These are phyloP conservation scores for Handroanthus guayacan DNA, from an alignment of 257 asterid genomes.

Conservation along the genomic window DNA sequence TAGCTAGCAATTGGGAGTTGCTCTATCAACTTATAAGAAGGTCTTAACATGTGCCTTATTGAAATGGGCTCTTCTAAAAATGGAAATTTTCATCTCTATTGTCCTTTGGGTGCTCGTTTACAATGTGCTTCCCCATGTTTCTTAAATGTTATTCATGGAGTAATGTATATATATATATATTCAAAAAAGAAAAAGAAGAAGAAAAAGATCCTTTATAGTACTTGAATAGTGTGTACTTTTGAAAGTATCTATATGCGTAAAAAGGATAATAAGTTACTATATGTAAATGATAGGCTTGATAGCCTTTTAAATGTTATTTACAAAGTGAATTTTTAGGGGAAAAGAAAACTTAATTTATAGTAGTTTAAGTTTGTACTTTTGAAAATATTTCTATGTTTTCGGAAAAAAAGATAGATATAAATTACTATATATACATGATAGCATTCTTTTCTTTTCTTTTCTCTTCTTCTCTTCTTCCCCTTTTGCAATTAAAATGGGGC, in stretches of 20 bases:
- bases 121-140: slow-evolving; percentile 29
- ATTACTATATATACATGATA: no score
- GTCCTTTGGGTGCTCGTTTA: slow-evolving; percentile 30
- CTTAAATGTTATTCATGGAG: not conserved
- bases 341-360: no score
- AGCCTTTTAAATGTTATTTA: no score
- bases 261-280: not conserved
- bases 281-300: no score
- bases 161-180: not conserved
- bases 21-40: slow-evolving; percentile 37
- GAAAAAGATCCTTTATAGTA: not conserved
- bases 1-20: slow-evolving; percentile 42
- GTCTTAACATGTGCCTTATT: slow-evolving; percentile 49
- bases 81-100: slow-evolving; percentile 26
- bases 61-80: slow-evolving; percentile 42
- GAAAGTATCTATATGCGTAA: not conserved
- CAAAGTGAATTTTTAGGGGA: no score
- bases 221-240: not conserved
- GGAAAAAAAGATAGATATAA: no score
- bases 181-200: not conserved
- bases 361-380: no score
- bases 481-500: not conserved
- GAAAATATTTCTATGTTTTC: no score
- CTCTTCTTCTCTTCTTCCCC: no score
- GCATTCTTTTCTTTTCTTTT: no score